Evolutionary conservation across 2,329 filamentous ascomycete genomes (phyloP).

Genomic region (Geoglossum cookeanum): DNA sequence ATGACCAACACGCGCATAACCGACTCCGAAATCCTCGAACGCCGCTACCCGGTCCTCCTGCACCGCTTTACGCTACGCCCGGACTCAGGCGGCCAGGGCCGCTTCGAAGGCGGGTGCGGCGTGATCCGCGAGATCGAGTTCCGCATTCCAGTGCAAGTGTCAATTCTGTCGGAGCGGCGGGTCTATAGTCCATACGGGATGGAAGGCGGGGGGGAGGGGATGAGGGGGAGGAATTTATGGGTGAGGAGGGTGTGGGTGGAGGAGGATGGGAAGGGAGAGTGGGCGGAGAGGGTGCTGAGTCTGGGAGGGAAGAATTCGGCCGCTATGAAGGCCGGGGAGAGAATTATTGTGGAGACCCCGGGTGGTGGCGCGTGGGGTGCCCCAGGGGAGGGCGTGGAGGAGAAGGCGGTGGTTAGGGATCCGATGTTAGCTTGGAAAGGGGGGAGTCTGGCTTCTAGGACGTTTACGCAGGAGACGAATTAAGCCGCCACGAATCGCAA

Average conservation of each 20-base stretch:
- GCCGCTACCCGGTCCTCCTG: conserved; percentile 55
- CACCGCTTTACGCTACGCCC: conserved; percentile 46
- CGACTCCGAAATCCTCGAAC: conserved; percentile 61
- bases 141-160: conserved; percentile 55
- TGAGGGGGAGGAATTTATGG: conserved; percentile 75
- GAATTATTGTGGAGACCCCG: conserved; percentile 60
- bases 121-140: conserved; percentile 68
- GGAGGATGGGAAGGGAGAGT: conserved; percentile 25
- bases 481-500: neutral
- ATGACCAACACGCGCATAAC: conserved; percentile 81
- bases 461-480: conserved; percentile 29
- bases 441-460: conserved; percentile 32
- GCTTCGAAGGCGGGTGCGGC: conserved; percentile 27
- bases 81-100: conserved; percentile 40
- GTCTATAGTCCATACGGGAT: conserved; percentile 68
- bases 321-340: conserved; percentile 54
- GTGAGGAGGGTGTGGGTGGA: conserved; percentile 40
- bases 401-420: conserved; percentile 33
- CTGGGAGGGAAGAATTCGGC: conserved; percentile 66
- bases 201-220: conserved; percentile 60
- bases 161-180: conserved; percentile 57
- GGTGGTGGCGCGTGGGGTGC: conserved; percentile 62
- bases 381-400: conserved; percentile 30
- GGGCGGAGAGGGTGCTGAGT: conserved; percentile 41
- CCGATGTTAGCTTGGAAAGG: conserved; percentile 39